Base-by-base conservation (phyloP, 2,329 filamentous ascomycete genomes). In the Aaosphaeria pasadenensis region DNA sequence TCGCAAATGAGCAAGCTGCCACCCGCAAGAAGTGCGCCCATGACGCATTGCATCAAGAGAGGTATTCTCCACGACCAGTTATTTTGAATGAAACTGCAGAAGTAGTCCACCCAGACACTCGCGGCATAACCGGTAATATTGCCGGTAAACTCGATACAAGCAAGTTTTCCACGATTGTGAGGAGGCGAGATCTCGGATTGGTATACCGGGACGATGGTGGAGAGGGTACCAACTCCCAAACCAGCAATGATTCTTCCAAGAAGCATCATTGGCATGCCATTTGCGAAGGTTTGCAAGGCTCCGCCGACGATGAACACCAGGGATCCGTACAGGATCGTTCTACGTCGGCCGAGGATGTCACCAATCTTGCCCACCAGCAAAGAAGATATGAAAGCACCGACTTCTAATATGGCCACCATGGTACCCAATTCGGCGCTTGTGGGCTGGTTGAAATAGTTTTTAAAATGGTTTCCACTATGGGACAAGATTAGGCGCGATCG, bases 31-130 rank as follows among this genome's bases (percentile, higher is more conserved):
- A 99, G 77, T 39, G 83, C 82, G 31, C 94, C 94, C 91, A 99
- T 97, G 42, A 95, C 71, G 64, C 94, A 96, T 72, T 99, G 94
- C 85, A 96, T 89, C 41, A 91, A 74, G 44, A 99, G 75, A 1
- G 94, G 94, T 40, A 96, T 61, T 43, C 94, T 88, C 94, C 94
- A 99, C 2, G 94, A 90, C 74, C 87, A 80, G 69, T 97, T 78
- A 61, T 78, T 89, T 53, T 89, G 72, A 65, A 99, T 97, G 67
- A 80, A 96, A 49, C 89, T 94, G 72, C 91, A 96, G 62, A 94
- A 92, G 73, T 97, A 99, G 71, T 99, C 94, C 30, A 97, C 92
- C 94, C 94, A 99, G 24, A 97, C 92, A 59, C 92, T 97, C 45
- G 90, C 91, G 46, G 92, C 87, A 69, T 99, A 99, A 31, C 94